These are phyloP conservation scores for Mucor ambiguus DNA, from an alignment of 371 early-diverging fungal genomes.

Conservation along the genomic window DNA sequence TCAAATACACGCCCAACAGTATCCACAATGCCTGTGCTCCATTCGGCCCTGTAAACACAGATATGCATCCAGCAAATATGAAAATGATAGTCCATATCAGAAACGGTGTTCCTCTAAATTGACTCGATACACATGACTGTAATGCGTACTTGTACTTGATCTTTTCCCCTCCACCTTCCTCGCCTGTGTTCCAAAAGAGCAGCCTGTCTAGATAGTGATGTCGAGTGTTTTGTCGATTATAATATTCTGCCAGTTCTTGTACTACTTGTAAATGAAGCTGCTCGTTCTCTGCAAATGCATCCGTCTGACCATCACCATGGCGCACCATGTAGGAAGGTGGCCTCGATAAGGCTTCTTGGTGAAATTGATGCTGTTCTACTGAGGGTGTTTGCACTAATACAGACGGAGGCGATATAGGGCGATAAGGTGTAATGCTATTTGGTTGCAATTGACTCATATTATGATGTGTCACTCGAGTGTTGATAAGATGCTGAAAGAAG, in stretches of 20 bases:
- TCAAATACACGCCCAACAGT: slow-evolving; percentile 15
- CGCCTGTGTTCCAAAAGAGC: not conserved
- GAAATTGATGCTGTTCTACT: not conserved
- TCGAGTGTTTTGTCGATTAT: slow-evolving; percentile 2
- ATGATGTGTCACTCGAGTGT: not conserved
- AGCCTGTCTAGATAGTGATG: not conserved
- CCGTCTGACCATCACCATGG: not conserved
- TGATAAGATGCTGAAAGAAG: not conserved
- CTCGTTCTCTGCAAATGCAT: not conserved
- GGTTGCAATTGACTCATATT: not conserved
- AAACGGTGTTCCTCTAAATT: slow-evolving; percentile 20
- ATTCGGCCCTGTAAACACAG: slow-evolving; percentile 21
- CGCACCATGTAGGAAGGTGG: slow-evolving; percentile 11
- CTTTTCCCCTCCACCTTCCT: not conserved
- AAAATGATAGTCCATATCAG: slow-evolving; percentile 22
- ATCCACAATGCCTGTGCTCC: slow-evolving; percentile 22
- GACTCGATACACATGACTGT: not conserved
- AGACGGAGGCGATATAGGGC: not conserved
- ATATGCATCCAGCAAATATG: slow-evolving; percentile 17
- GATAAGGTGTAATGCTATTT: not conserved
- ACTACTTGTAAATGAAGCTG: slow-evolving; percentile 5
- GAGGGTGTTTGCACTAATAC: not conserved
- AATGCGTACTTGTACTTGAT: not conserved
- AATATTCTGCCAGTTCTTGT: slow-evolving; percentile 10
- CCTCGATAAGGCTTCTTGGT: not conserved